Percentiles rank a stretch among this genome's conserved stretches.
Evolutionary conservation across 2,329 filamentous ascomycete species (phyloP).

Genomic region (Magnaporthales sp.): DNA sequence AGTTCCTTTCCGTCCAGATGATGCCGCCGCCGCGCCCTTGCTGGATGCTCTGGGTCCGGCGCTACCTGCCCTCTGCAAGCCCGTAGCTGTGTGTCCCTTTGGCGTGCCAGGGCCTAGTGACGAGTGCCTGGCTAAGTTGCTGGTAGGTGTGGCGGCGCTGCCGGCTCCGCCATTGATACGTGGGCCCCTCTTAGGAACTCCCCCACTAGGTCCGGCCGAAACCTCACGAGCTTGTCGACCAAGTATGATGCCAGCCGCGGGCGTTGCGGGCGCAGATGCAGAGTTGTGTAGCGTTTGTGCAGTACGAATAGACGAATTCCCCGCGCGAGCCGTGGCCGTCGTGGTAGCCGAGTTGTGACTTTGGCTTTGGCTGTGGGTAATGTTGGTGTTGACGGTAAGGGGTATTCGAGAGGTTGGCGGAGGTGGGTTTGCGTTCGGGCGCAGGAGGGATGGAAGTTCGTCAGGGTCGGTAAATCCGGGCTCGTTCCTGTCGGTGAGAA

Average conservation of each 20-base stretch:
- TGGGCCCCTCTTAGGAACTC: constrained; percentile 41
- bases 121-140: constrained; percentile 51
- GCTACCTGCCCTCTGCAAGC: constrained; percentile 39
- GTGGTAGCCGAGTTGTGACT: constrained; percentile 22
- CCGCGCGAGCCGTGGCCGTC: constrained; percentile 30
- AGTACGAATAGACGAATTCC: constrained; percentile 39
- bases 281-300: constrained; percentile 40
- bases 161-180: constrained; percentile 38
- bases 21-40: constrained; percentile 29
- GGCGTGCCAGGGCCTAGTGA: constrained; percentile 56
- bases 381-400: constrained; percentile 26
- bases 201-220: constrained; percentile 46
- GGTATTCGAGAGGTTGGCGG: constrained; percentile 23
- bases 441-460: constrained; percentile 54
- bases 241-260: constrained; percentile 51
- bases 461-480: constrained; percentile 54
- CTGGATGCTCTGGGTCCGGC: constrained; percentile 46
- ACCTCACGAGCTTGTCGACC: constrained; percentile 46
- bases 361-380: constrained; percentile 12
- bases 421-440: constrained; percentile 43
- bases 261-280: constrained; percentile 50
- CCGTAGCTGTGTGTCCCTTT: constrained; percentile 30
- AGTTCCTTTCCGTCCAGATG: constrained; percentile 38
- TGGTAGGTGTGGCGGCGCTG: constrained; percentile 41
- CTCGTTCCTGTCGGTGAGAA: constrained; percentile 51